Evolutionary conservation across 2,329 filamentous ascomycete species (phyloP).

Genomic region (Zasmidium citrigriseum): DNA sequence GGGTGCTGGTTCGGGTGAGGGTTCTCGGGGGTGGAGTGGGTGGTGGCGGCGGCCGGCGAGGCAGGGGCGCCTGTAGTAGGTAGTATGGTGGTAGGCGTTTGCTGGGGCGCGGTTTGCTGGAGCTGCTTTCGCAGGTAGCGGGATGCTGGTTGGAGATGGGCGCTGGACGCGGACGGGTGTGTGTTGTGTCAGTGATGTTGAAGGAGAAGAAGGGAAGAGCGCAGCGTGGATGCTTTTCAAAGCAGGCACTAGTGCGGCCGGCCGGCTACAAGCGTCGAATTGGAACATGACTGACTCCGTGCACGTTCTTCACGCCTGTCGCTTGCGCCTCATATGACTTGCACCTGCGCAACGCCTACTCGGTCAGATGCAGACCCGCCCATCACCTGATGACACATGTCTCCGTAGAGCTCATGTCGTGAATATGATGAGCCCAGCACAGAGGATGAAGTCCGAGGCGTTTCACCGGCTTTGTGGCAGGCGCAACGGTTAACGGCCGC

Average conservation of each 20-base stretch:
- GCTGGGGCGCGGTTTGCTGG: constrained; percentile 13
- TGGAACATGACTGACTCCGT: too few relatives aligned
- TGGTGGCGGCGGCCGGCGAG: constrained; percentile 20
- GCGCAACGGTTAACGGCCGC: too few relatives aligned
- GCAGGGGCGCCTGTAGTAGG: constrained; percentile 15
- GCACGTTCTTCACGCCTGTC: too few relatives aligned
- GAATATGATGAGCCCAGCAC: too few relatives aligned
- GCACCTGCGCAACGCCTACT: background rate
- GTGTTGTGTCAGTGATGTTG: constrained; percentile 1
- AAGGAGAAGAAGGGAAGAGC: constrained; percentile 4
- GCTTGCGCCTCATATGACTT: too few relatives aligned
- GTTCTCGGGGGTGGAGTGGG: constrained; percentile 21
- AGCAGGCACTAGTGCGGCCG: background rate
- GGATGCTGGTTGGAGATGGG: constrained; percentile 9
- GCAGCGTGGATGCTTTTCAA: constrained; percentile 1
- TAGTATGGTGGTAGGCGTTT: constrained; percentile 10
- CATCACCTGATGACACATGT: background rate
- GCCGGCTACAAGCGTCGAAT: too few relatives aligned
- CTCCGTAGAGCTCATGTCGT: too few relatives aligned
- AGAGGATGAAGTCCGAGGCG: too few relatives aligned
- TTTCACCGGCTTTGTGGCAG: too few relatives aligned
- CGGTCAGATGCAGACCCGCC: background rate
- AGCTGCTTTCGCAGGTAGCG: constrained; percentile 7
- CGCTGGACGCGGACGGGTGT: constrained; percentile 10
- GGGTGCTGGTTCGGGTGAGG: constrained; percentile 18